Evolutionary conservation across 805 yeast species (phyloP), one percentile per base, ranked within the genome.

Genomic region (Candida xiaguanensis): DNA sequence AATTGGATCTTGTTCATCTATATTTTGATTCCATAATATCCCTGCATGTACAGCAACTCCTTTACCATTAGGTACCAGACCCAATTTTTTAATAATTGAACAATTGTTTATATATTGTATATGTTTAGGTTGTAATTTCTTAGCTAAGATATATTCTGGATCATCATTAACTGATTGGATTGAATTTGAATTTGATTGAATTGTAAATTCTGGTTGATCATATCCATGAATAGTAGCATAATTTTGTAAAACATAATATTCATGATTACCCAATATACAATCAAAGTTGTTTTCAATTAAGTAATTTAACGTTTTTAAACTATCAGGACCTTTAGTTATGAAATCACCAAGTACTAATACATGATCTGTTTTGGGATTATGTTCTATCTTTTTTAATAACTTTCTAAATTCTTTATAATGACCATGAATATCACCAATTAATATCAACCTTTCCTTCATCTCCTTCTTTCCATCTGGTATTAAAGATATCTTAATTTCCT

Each of bases 361-460:
- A 31, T 74, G 74, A 55, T 87, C 95, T 7, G 57, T 50, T 15
- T 65, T 51, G 12, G 58, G 55, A 41, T 77, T 67, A 50, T 69
- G 77, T 9, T 70, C 58, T 15, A 77, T 50, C 50, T 77, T 72
- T 7, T 66, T 50, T 40, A 90, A 61, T 29, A 91, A 64, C 35
- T 67, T 60, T 41, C 56, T 55, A 40, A 89, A 63, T 50, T 77
- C 78, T 6, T 67, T 61, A 50, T 70, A 77, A 49, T 81, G 80
- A 2, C 96, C 97, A 61, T 90, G 98, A 16, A 90, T 77, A 57
- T 90, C 98, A 3, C 98, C 97, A 18, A 90, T 70, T 34, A 88
- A 54, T 3, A 91, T 69, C 12, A 85, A 53, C 43, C 95, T 67
- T 29, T 68, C 69, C 8, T 53, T 59, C 17, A 35, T 18, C 18